Percentiles rank a stretch among this genome's conserved stretches.
These are phyloP conservation scores for Neofusicoccum laricinum DNA, from an alignment of 2,329 filamentous ascomycete species.

Conservation along the genomic window DNA sequence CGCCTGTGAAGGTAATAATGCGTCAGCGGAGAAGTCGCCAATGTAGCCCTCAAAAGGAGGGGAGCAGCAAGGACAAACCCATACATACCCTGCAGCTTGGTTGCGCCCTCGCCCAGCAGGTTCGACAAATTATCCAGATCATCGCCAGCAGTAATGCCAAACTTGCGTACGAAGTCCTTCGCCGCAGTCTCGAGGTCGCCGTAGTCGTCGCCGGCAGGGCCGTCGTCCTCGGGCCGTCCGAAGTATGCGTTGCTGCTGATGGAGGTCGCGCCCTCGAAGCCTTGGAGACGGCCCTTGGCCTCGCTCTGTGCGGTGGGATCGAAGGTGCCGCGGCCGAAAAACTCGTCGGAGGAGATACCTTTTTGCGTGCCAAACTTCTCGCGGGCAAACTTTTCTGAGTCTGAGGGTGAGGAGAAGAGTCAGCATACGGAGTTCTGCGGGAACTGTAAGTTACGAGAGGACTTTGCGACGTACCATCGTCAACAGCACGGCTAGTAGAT, in stretches of 20 bases:
- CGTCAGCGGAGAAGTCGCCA: neutral
- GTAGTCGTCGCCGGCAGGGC: constrained; percentile 64
- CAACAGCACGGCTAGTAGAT: constrained; percentile 69
- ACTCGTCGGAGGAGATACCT: constrained; percentile 96
- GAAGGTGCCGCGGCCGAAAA: constrained; percentile 87
- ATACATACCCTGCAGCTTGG: constrained; percentile 64
- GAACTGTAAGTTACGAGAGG: neutral
- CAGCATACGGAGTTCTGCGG: neutral
- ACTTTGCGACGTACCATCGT: constrained; percentile 52
- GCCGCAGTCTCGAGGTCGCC: constrained; percentile 90
- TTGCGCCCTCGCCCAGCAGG: constrained; percentile 80
- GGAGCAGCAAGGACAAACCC: neutral
- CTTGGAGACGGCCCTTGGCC: constrained; percentile 81
- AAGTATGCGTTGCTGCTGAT: constrained; percentile 99
- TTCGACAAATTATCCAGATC: constrained; percentile 88
- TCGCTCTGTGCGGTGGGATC: constrained; percentile 78
- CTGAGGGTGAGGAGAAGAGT: neutral
- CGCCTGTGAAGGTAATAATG: constrained; percentile 19
- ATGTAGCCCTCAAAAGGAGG: neutral
- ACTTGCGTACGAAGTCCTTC: constrained; percentile 92
- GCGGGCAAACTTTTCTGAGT: constrained; percentile 74
- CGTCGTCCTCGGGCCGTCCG: constrained; percentile 82
- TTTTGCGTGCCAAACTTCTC: constrained; percentile 90
- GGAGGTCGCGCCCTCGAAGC: constrained; percentile 86
- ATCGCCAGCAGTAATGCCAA: constrained; percentile 92